These are phyloP conservation scores for Tricholoma hemisulphureum DNA, from an alignment of 768 basidiomycete species.

Conservation along the genomic window DNA sequence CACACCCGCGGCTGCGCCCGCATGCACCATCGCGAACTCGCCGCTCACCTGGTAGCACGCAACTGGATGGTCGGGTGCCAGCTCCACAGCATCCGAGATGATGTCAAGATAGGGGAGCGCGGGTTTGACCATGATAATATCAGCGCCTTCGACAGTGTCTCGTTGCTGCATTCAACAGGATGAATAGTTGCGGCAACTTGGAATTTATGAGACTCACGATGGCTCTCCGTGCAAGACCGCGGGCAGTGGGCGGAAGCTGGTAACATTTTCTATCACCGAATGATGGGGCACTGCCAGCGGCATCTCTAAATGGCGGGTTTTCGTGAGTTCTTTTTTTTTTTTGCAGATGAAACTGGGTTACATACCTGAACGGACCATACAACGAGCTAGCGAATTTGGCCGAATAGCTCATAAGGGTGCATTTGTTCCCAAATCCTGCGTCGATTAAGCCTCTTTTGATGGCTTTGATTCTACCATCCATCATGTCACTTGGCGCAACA, in stretches of 20 bases:
- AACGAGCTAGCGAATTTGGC: slow-evolving; percentile 96
- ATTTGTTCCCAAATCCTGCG: slow-evolving; percentile 80
- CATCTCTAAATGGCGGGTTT: slow-evolving; percentile 58
- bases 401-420: slow-evolving; percentile 93
- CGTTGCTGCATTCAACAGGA: slow-evolving; percentile 58
- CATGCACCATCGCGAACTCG: slow-evolving; percentile 96
- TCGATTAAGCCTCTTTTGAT: slow-evolving; percentile 89
- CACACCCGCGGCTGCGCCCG: slow-evolving; percentile 91
- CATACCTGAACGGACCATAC: slow-evolving; percentile 94
- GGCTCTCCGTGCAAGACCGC: slow-evolving; percentile 89
- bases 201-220: slow-evolving; percentile 58
- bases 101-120: slow-evolving; percentile 95
- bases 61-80: slow-evolving; percentile 86
- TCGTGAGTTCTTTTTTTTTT: neutral
- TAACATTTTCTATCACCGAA: slow-evolving; percentile 98
- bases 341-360: neutral
- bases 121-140: slow-evolving; percentile 99
- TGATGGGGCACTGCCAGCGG: slow-evolving; percentile 93
- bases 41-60: slow-evolving; percentile 98
- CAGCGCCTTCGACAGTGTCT: slow-evolving; percentile 88
- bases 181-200: neutral
- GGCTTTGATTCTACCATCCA: slow-evolving; percentile 90
- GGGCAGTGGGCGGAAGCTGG: slow-evolving; percentile 86
- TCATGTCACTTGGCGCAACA: slow-evolving; percentile 99
- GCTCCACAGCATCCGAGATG: slow-evolving; percentile 79